phyloP scores from a whole-genome alignment of 495 filamentous ascomycete genomes.

The Lophiostoma macrostomum region DNA sequence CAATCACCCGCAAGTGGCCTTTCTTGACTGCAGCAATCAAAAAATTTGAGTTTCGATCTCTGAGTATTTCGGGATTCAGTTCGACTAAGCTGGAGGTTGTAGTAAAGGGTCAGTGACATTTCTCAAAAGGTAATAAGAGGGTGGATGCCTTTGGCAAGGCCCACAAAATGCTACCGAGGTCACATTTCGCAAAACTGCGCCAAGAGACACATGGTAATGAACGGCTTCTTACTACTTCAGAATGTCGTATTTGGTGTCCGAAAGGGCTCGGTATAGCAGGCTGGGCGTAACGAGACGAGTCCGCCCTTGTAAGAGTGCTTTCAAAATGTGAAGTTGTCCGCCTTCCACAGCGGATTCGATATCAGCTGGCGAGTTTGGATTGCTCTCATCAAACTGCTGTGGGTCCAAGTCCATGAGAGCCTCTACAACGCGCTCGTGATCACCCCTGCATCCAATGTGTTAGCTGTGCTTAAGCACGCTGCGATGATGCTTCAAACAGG shows the following conservation, averaged over 20 bases:
- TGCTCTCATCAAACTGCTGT: constrained; percentile 3
- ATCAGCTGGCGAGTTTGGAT: not conserved
- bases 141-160: no score
- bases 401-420: not conserved
- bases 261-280: not conserved
- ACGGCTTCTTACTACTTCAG: no score
- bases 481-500: no score
- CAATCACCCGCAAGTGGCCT: not conserved
- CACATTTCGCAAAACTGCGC: no score
- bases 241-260: not conserved
- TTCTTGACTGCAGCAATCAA: not conserved
- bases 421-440: not conserved
- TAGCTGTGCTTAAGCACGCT: no score
- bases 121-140: no score
- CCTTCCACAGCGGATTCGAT: not conserved
- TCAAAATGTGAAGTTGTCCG: not conserved
- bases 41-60: not conserved
- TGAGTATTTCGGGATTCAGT: not conserved
- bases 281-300: not conserved
- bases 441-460: no score
- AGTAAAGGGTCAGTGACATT: no score
- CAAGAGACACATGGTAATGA: no score
- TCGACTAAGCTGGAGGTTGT: no score
- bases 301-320: not conserved
- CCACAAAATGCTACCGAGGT: no score